These are phyloP conservation scores for Phytophthora uliginosa DNA, from an alignment of 352 stramenopile species.

Conservation along the genomic window DNA sequence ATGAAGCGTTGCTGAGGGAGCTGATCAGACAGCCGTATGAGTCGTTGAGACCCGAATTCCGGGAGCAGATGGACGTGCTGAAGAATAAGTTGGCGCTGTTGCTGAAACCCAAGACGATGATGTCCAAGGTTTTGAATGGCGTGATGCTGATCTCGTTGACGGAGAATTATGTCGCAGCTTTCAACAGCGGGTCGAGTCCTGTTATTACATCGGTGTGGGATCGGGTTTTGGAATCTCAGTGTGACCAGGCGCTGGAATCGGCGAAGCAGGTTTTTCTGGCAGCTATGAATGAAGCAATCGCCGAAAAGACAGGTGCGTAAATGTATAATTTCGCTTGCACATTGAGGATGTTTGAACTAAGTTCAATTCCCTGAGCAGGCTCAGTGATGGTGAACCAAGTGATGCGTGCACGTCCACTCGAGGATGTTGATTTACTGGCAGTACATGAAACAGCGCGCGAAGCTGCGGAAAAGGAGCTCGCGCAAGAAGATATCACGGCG, in stretches of 20 bases:
- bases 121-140: constrained; percentile 67
- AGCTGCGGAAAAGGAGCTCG: constrained; percentile 46
- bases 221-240: constrained; percentile 80
- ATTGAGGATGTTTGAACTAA: constrained; percentile 2
- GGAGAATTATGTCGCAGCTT: constrained; percentile 70
- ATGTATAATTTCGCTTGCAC: not conserved
- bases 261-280: constrained; percentile 61
- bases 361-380: constrained; percentile 29
- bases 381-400: constrained; percentile 41
- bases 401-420: constrained; percentile 38
- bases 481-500: constrained; percentile 49
- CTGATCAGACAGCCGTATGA: constrained; percentile 67
- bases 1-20: constrained; percentile 66
- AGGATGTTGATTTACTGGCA: constrained; percentile 43
- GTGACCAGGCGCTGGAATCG: constrained; percentile 63
- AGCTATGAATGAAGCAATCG: constrained; percentile 39
- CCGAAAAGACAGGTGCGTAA: constrained; percentile 50
- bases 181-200: constrained; percentile 76
- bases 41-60: constrained; percentile 71
- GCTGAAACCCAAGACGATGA: constrained; percentile 77
- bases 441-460: constrained; percentile 47
- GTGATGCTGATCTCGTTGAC: constrained; percentile 77
- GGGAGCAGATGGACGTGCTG: constrained; percentile 65
- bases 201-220: constrained; percentile 89
- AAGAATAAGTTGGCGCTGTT: constrained; percentile 62